Base-by-base conservation (phyloP, 2,329 filamentous ascomycete species). In the Zymoseptoria crescenta region DNA sequence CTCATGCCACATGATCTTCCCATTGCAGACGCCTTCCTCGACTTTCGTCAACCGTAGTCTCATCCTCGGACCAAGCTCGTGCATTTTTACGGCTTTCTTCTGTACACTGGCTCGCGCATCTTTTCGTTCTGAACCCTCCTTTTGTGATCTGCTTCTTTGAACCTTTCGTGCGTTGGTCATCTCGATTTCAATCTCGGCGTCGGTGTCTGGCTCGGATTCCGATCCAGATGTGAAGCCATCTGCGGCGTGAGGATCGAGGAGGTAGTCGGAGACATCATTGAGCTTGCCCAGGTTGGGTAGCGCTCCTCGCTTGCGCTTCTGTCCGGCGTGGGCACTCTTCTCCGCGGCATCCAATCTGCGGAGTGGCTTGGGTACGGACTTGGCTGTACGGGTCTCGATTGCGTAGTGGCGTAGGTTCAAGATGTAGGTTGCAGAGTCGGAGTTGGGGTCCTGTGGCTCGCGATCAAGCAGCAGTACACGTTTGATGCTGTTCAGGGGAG, bases 1-100 rank as follows among this genome's bases (percentile, higher is more conserved):
- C 72, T 96, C 91, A 74, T 99, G 94, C 94, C 94, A 99, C 88
- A 99, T 89, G 58, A 96, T 83, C 73, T 91, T 94, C 54, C 94
- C 94, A 27, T 83, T 82, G 69, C 91, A 96, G 6, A 97, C 76
- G 1, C 93, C 94, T 68, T 99, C 94, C 72, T 99, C 94, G 4
- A 99, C 92, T 77, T 99, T 99, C 57, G 91, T 92, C 75, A 99
- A 79, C 30, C 93, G 85, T 49, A 99, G 77, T 61, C 84, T 87
- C 88, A 99, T 87, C 56, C 94, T 85, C 1, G 94, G 94, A 0
- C 94, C 94, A 0, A 99, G 78, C 75, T 99, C 94, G 3, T 96
- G 87, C 6, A 99, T 80, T 73, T 96, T 96, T 21, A 99, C 89
- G 0, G 89, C 92, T 51, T 91, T 85, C 67, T 90, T 89, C 75